Evolutionary conservation across 805 yeast species (phyloP).

Genomic region (Lipomyces sp.): DNA sequence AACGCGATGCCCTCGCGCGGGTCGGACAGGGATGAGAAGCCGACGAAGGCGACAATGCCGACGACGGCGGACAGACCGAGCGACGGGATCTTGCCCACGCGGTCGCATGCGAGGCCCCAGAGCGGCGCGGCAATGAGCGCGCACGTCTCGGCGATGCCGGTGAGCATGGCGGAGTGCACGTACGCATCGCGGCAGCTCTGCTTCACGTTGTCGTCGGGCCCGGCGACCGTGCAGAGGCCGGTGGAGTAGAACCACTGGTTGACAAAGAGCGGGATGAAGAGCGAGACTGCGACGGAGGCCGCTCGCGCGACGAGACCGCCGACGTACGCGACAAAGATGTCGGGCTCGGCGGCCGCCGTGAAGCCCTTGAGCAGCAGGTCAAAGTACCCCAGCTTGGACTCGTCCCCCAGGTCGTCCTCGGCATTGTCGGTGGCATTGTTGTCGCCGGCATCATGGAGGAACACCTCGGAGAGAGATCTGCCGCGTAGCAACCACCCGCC

Average conservation of each 20-base stretch:
- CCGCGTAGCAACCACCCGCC: slow-evolving; percentile 36
- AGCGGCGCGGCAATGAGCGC: slow-evolving; percentile 61
- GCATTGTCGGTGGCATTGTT: slow-evolving; percentile 34
- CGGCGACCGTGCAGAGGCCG: slow-evolving; percentile 46
- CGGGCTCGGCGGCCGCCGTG: slow-evolving; percentile 44
- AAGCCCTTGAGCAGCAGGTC: slow-evolving; percentile 49
- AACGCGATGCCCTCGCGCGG: slow-evolving; percentile 42
- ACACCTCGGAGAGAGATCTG: too few species aligned
- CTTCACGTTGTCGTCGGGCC: slow-evolving; percentile 29
- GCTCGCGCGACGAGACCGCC: slow-evolving; percentile 65
- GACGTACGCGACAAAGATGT: slow-evolving; percentile 53
- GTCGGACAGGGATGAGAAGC: slow-evolving; percentile 37
- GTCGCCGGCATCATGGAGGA: slow-evolving; percentile 39
- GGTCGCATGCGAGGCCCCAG: slow-evolving; percentile 59
- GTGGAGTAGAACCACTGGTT: slow-evolving; percentile 52
- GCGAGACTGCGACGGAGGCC: slow-evolving; percentile 47
- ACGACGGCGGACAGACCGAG: slow-evolving; percentile 42
- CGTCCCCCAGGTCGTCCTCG: slow-evolving; percentile 29
- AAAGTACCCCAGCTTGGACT: slow-evolving; percentile 37
- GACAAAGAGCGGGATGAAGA: slow-evolving; percentile 62
- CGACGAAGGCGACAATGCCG: slow-evolving; percentile 47
- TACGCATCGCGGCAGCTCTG: slow-evolving; percentile 59
- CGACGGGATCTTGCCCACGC: slow-evolving; percentile 40
- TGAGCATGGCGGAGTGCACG: slow-evolving; percentile 60
- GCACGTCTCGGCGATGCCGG: slow-evolving; percentile 62